These are phyloP conservation scores for Pyrrhoderma noxium DNA, from an alignment of 1,284 basidiomycete species.

Conservation along the genomic window DNA sequence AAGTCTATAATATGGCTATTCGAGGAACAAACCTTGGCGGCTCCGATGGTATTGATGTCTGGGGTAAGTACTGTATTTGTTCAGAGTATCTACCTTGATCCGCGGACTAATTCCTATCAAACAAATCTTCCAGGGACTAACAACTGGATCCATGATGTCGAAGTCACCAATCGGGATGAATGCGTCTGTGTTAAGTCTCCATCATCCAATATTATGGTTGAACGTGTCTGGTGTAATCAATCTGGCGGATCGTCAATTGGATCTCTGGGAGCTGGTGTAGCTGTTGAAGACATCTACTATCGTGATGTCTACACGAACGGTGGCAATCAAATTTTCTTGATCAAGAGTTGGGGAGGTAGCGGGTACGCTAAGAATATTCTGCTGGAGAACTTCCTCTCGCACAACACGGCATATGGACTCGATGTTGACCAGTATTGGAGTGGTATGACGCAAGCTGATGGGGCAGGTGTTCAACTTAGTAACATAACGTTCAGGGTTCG, in stretches of 20 bases:
- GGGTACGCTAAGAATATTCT: constrained; percentile 30
- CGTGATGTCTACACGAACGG: constrained; percentile 27
- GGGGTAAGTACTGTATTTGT: constrained; percentile 19
- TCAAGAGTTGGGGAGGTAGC: constrained; percentile 31
- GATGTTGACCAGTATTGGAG: constrained; percentile 30
- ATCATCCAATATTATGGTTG: constrained; percentile 29
- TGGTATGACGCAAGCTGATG: constrained; percentile 19
- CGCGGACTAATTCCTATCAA: not conserved
- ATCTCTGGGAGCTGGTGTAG: constrained; percentile 27
- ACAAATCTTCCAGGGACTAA: constrained; percentile 20
- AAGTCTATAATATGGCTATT: constrained; percentile 32
- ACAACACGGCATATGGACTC: constrained; percentile 30
- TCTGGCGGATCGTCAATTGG: constrained; percentile 31
- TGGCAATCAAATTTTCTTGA: constrained; percentile 26
- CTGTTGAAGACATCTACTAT: constrained; percentile 30
- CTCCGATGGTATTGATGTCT: constrained; percentile 32
- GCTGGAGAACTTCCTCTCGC: constrained; percentile 30
- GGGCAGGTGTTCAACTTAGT: constrained; percentile 26
- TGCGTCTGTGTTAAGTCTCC: constrained; percentile 33
- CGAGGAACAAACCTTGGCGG: constrained; percentile 31
- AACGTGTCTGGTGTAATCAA: constrained; percentile 34
- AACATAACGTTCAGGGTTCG: constrained; percentile 27
- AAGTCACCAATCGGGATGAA: constrained; percentile 33
- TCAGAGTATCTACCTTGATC: not conserved
- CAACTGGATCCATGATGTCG: constrained; percentile 32